These are phyloP conservation scores for Wickerhamomyces queroliae DNA, from an alignment of 805 yeast genomes.

Conservation along the genomic window DNA sequence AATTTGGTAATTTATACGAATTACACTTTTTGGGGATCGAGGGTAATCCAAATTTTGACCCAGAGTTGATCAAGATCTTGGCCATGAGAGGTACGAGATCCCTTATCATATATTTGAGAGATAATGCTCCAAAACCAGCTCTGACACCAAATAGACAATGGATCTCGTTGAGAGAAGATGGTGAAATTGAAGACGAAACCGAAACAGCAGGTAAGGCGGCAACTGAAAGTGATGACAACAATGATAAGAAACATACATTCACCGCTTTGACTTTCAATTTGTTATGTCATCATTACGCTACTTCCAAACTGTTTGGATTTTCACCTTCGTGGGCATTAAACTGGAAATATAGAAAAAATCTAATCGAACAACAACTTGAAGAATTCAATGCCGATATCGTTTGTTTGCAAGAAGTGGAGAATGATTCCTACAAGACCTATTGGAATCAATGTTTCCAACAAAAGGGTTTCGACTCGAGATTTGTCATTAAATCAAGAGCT, in stretches of 20 bases:
- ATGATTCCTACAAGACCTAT: conserved; percentile 75
- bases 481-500: conserved; percentile 86
- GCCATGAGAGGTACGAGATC: conserved; percentile 84
- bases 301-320: conserved; percentile 84
- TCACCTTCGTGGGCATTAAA: conserved; percentile 97
- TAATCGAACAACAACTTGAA: conserved; percentile 67
- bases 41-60: conserved; percentile 76
- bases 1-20: conserved; percentile 80
- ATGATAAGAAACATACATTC: conserved; percentile 40
- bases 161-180: conserved; percentile 74
- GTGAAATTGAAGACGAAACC: conserved; percentile 40
- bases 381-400: conserved; percentile 66
- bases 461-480: conserved; percentile 74
- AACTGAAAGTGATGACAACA: conserved; percentile 21
- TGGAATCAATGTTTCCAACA: conserved; percentile 74
- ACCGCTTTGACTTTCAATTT: conserved; percentile 86
- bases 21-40: conserved; percentile 87
- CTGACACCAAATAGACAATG: conserved; percentile 77
- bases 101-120: conserved; percentile 74
- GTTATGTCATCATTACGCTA: conserved; percentile 93
- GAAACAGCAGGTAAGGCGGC: conserved; percentile 18
- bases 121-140: conserved; percentile 62
- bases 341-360: conserved; percentile 85
- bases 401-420: conserved; percentile 95
- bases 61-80: conserved; percentile 55